Percentiles rank a stretch among this genome's conserved stretches.
phyloP scores from a whole-genome alignment of 805 yeast species.

The Barnettozyma salicaria region DNA sequence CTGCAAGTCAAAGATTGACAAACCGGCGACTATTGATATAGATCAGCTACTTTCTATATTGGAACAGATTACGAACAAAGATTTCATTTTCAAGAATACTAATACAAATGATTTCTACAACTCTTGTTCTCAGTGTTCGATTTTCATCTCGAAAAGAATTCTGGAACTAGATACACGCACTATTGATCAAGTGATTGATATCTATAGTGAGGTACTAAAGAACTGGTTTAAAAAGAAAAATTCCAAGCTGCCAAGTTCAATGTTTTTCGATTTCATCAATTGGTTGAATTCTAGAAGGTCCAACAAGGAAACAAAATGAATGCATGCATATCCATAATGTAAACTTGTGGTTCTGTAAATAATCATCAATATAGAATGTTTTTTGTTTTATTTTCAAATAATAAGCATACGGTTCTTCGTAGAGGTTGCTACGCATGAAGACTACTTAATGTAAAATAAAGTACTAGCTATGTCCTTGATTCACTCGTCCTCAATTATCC shows the following conservation, averaged over 20 bases:
- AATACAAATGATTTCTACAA: conserved; percentile 32
- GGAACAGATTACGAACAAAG: conserved; percentile 36
- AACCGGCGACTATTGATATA: conserved; percentile 17
- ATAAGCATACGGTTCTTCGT: no score
- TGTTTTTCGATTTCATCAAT: conserved; percentile 75
- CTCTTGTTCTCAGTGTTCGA: conserved; percentile 56
- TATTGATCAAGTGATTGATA: conserved; percentile 42
- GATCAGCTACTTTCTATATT: conserved; percentile 28
- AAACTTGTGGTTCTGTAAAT: no score
- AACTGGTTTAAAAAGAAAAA: conserved; percentile 50
- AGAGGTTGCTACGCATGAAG: no score
- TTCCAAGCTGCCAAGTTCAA: conserved; percentile 44
- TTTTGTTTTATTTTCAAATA: no score
- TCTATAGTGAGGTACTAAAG: conserved; percentile 52
- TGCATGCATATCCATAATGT: no score
- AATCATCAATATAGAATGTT: no score
- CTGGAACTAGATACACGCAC: conserved; percentile 29
- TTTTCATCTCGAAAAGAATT: conserved; percentile 55
- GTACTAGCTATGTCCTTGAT: no score
- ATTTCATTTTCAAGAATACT: conserved; percentile 27
- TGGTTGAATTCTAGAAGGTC: conserved; percentile 55
- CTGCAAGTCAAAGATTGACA: conserved; percentile 40
- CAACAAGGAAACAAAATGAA: background rate
- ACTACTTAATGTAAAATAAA: no score
- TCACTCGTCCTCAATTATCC: conserved; percentile 2